Conservation (phyloP, 169 alveolate genomes). For the Eimeria falciformis region DNA sequence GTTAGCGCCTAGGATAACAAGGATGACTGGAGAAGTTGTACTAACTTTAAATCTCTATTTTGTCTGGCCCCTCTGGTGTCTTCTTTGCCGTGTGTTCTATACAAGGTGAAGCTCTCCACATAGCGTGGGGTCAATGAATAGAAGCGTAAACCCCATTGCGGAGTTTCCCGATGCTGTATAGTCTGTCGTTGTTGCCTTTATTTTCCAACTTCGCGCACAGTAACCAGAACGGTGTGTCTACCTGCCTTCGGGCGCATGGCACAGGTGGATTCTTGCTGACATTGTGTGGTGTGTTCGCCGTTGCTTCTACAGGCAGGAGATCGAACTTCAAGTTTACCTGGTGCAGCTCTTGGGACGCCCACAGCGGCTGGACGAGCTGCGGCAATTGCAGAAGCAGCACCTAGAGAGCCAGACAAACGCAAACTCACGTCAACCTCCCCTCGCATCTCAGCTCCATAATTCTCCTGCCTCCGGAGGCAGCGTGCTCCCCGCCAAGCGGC, state of each 20-base stretch:
- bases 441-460: background rate
- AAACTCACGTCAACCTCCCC: background rate
- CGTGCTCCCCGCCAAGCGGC: constrained; percentile 16
- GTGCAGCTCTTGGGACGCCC: constrained; percentile 61
- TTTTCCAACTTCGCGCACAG: too few species aligned
- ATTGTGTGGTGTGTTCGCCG: background rate
- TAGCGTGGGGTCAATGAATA: too few species aligned
- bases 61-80: background rate
- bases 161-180: too few species aligned
- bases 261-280: background rate
- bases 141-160: too few species aligned
- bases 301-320: constrained; percentile 30
- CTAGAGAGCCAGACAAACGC: constrained; percentile 4
- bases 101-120: too few species aligned
- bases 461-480: background rate
- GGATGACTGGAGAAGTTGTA: too few species aligned
- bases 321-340: constrained; percentile 33
- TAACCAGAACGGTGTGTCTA: too few species aligned
- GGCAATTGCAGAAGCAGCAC: background rate
- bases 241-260: background rate
- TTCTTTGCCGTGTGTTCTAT: too few species aligned
- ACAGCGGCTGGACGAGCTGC: constrained; percentile 28
- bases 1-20: too few species aligned
- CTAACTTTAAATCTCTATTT: background rate
- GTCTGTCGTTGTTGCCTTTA: too few species aligned